phyloP scores from a whole-genome alignment of 495 filamentous ascomycete genomes.

The Podospora appendiculata region DNA sequence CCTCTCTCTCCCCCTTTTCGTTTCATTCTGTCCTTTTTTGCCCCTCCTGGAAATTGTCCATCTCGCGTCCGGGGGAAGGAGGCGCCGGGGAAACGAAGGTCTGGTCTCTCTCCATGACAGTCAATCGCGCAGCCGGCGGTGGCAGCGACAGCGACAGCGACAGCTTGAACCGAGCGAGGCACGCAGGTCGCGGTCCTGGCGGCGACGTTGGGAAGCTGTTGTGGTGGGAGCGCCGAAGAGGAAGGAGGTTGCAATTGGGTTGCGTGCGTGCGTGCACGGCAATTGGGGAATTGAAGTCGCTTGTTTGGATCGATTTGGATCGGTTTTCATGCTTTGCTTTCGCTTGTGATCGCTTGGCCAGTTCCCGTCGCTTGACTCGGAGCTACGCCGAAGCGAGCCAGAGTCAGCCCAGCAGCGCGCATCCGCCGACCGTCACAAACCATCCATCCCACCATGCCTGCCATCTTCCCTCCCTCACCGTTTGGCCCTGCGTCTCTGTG shows the following conservation, averaged over 20 bases:
- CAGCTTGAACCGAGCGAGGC: no score
- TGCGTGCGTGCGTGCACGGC: neutral
- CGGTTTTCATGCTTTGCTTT: conserved; percentile 6
- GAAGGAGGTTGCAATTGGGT: conserved; percentile 1
- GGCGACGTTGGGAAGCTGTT: neutral
- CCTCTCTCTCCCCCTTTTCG: neutral
- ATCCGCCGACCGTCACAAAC: neutral
- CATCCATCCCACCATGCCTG: neutral
- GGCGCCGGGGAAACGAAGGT: no score
- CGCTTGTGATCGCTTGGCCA: conserved; percentile 21
- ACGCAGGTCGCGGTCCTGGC: no score
- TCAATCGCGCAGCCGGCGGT: no score
- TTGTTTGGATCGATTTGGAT: conserved; percentile 1
- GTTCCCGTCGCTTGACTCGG: conserved; percentile 11
- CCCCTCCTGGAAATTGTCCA: neutral
- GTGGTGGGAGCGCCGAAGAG: neutral
- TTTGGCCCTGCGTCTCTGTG: no score
- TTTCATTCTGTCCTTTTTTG: neutral
- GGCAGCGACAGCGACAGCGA: no score
- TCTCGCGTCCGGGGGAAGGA: no score
- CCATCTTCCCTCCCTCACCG: neutral
- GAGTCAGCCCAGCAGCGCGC: conserved; percentile 7
- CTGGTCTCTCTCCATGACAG: no score
- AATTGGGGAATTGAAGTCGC: conserved; percentile 7
- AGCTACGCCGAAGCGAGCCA: conserved; percentile 27